A percentile compares a stretch with the other conserved stretches of the same genome.
Conservation (phyloP, 1,284 basidiomycete genomes). For the Vanrija sp. region DNA sequence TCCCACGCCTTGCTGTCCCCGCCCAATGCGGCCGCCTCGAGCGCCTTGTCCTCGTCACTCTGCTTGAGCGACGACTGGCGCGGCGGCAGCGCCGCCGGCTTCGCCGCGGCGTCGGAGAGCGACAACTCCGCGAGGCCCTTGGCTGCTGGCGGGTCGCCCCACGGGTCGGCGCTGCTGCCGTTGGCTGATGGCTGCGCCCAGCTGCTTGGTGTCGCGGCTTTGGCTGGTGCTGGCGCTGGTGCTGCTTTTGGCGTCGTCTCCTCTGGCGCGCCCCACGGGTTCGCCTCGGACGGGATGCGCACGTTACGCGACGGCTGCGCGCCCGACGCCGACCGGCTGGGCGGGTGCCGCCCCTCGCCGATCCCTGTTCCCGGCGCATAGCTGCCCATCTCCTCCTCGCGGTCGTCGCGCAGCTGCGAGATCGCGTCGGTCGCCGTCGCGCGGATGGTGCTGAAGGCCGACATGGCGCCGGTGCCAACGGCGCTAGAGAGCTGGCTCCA, state of each 20-base stretch:
- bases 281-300: slow-evolving; percentile 17
- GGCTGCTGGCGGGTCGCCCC: slow-evolving; percentile 11
- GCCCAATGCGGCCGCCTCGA: slow-evolving; percentile 33
- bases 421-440: slow-evolving; percentile 40
- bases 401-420: slow-evolving; percentile 29
- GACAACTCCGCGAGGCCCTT: slow-evolving; percentile 10
- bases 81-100: background rate
- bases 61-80: background rate
- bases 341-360: slow-evolving; percentile 17
- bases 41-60: background rate
- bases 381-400: slow-evolving; percentile 22
- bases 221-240: background rate
- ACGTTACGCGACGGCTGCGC: background rate
- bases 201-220: background rate
- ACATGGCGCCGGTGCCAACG: slow-evolving; percentile 41
- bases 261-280: slow-evolving; percentile 16
- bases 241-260: background rate
- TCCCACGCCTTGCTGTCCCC: slow-evolving; percentile 45
- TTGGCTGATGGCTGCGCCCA: background rate
- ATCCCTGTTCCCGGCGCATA: slow-evolving; percentile 23
- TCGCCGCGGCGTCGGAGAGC: background rate
- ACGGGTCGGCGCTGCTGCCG: slow-evolving; percentile 13
- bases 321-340: background rate
- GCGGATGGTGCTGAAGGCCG: slow-evolving; percentile 38
- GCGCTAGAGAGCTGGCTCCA: slow-evolving; percentile 42